phyloP scores from a whole-genome alignment of 2,329 filamentous ascomycete species.

The Chrysosporium queenslandicum region DNA sequence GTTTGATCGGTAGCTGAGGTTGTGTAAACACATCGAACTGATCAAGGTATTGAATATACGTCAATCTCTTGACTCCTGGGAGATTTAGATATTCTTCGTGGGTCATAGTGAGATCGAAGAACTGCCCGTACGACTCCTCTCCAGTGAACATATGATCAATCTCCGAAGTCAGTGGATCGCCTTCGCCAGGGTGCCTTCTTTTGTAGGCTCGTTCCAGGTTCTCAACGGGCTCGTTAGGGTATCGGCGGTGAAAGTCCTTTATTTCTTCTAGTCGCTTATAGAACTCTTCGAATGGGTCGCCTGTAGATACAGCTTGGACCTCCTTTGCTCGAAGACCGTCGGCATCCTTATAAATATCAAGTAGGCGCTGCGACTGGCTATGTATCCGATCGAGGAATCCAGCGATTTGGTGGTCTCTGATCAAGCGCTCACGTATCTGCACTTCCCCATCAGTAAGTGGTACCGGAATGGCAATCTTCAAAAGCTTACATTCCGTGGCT shows the following conservation, averaged over 20 bases:
- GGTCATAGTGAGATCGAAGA: constrained; percentile 72
- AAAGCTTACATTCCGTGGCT: constrained; percentile 68
- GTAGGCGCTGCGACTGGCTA: constrained; percentile 66
- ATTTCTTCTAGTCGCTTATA: constrained; percentile 73
- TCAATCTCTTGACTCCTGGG: constrained; percentile 70
- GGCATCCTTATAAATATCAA: constrained; percentile 75
- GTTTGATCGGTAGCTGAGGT: constrained; percentile 62
- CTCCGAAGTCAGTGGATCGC: constrained; percentile 53
- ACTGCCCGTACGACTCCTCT: constrained; percentile 87
- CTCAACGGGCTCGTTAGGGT: constrained; percentile 90
- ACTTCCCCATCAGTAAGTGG: not conserved
- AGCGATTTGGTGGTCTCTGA: constrained; percentile 83
- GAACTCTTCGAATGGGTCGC: constrained; percentile 83
- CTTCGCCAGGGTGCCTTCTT: constrained; percentile 54
- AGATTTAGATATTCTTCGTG: constrained; percentile 90
- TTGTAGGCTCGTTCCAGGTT: constrained; percentile 92
- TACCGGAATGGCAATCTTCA: constrained; percentile 4
- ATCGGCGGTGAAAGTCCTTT: constrained; percentile 78
- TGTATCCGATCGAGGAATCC: constrained; percentile 82
- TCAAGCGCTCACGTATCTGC: constrained; percentile 77
- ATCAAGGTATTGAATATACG: constrained; percentile 88
- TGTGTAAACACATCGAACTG: constrained; percentile 77
- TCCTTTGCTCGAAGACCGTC: constrained; percentile 64
- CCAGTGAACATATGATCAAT: constrained; percentile 91
- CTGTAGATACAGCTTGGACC: constrained; percentile 70